These are phyloP conservation scores for Cytidiella melzeri DNA, from an alignment of 768 basidiomycete genomes.

Conservation along the genomic window DNA sequence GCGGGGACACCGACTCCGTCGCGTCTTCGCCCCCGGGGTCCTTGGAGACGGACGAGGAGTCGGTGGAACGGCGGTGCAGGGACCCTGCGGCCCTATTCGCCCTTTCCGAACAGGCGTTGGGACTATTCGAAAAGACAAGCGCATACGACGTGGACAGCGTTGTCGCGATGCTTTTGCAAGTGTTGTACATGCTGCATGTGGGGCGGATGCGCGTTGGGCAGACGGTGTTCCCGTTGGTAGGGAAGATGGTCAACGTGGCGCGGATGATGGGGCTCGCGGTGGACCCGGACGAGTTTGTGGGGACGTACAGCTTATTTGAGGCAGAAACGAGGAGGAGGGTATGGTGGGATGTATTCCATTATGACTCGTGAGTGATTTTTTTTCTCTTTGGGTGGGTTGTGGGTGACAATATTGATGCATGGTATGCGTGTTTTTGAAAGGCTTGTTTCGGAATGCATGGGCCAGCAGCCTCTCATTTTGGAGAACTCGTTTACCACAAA, in stretches of 20 bases:
- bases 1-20: conserved; percentile 10
- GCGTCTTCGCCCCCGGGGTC: conserved; percentile 8
- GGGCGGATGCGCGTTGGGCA: conserved; percentile 38
- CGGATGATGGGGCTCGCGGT: conserved; percentile 54
- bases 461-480: conserved; percentile 54
- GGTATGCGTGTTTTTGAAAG: conserved; percentile 29
- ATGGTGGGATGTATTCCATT: conserved; percentile 80
- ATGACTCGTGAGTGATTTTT: conserved; percentile 55
- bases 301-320: conserved; percentile 43
- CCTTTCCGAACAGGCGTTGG: conserved; percentile 43
- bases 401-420: background rate
- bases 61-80: conserved; percentile 14
- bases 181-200: conserved; percentile 48
- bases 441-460: conserved; percentile 64
- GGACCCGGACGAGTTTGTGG: conserved; percentile 50
- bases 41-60: conserved; percentile 12
- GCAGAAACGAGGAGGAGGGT: conserved; percentile 48
- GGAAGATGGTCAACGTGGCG: conserved; percentile 65
- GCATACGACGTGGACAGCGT: conserved; percentile 53
- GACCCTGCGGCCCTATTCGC: conserved; percentile 36
- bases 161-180: conserved; percentile 50
- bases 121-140: conserved; percentile 35
- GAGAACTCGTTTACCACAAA: conserved; percentile 49
- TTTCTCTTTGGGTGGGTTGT: background rate
- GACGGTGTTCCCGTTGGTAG: conserved; percentile 41